Evolutionary conservation across 2,329 filamentous ascomycete species (phyloP), one percentile per base, ranked within the genome.

Genomic region (Mycosphaerella sp.): DNA sequence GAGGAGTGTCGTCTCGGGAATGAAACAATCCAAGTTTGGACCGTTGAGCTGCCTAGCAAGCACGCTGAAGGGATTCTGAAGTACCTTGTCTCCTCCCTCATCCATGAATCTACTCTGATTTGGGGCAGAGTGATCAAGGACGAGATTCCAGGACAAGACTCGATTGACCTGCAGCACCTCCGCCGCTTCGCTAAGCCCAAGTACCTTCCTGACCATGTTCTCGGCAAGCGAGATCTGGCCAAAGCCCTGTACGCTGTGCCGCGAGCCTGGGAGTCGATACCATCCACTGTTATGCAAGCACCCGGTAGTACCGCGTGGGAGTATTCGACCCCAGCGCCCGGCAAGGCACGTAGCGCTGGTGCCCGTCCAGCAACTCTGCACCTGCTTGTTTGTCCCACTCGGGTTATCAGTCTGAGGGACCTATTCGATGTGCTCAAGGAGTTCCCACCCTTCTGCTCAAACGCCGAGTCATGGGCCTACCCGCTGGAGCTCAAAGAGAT

Each of bases 31-130:
- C 75, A 79, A 53, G 84, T 84, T 48, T 86, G 85, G 66, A 80
- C 88, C 56, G 84, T 87, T 44, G 78, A 85, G 63, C 79, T 86
- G 49, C 86, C 86, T 41, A 80, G 82, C 57, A 86, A 83, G 68
- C 77, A 78, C 61, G 85, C 86, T 59, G 88, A 86, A 68, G 76
- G 79, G 58, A 78, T 89, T 63, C 79, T 93, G 64, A 82, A 78
- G 86, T 89, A 72, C 68, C 18, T 44, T 40, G 44, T 45, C 41
- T 42, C 54, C 54, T 52, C 44, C n/a, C 49, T 36, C 9, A 28
- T 41, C 41, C 45, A 49, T 30, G 37, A 49, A 30, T 35, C 39
- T 39, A 41, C 41, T 36, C 45, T 44, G 35, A 39, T 28, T 25
- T 47, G 42, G 21, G 18, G n/a, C 65, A 75, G 72, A 64, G 64